A percentile compares a stretch with the other conserved stretches of the same genome.
phyloP scores from a whole-genome alignment of 2,329 filamentous ascomycete genomes.

The Cercospora sesami region DNA sequence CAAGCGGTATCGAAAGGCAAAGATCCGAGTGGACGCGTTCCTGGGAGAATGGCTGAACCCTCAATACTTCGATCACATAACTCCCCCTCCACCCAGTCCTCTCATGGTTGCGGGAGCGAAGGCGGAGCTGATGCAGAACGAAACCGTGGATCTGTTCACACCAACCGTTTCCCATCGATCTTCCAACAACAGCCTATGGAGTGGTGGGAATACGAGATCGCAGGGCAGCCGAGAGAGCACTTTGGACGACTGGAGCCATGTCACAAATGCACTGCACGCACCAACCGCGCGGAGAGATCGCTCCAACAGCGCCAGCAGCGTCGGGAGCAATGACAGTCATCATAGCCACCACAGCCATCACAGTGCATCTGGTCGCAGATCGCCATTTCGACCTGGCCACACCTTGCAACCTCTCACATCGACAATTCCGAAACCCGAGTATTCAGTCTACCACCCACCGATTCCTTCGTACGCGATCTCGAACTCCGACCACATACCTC shows the following conservation, averaged over 20 bases:
- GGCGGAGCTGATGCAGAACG: constrained; percentile 77
- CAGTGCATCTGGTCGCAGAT: constrained; percentile 30
- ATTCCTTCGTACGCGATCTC: constrained; percentile 82
- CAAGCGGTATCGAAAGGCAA: constrained; percentile 51
- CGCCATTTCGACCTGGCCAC: constrained; percentile 32
- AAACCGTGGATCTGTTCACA: constrained; percentile 55
- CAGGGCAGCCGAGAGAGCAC: constrained; percentile 28
- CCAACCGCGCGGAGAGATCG: constrained; percentile 48
- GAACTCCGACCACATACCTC: constrained; percentile 74
- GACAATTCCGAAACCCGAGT: constrained; percentile 35
- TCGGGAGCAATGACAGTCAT: constrained; percentile 35
- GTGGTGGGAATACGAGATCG: constrained; percentile 38
- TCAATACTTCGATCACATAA: constrained; percentile 90
- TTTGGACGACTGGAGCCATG: constrained; percentile 35
- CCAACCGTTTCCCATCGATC: constrained; percentile 41
- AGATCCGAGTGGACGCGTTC: constrained; percentile 84
- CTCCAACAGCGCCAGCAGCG: constrained; percentile 49
- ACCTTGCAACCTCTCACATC: constrained; percentile 32
- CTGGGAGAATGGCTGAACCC: constrained; percentile 94
- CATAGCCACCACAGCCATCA: constrained; percentile 20
- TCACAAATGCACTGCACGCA: constrained; percentile 35
- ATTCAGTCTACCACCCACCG: constrained; percentile 67
- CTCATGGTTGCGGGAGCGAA: constrained; percentile 90
- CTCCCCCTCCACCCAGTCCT: constrained; percentile 78
- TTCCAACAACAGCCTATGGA: constrained; percentile 48